phyloP scores from a whole-genome alignment of 2,329 filamentous ascomycete species.

The Drechslerella stenobrocha region DNA sequence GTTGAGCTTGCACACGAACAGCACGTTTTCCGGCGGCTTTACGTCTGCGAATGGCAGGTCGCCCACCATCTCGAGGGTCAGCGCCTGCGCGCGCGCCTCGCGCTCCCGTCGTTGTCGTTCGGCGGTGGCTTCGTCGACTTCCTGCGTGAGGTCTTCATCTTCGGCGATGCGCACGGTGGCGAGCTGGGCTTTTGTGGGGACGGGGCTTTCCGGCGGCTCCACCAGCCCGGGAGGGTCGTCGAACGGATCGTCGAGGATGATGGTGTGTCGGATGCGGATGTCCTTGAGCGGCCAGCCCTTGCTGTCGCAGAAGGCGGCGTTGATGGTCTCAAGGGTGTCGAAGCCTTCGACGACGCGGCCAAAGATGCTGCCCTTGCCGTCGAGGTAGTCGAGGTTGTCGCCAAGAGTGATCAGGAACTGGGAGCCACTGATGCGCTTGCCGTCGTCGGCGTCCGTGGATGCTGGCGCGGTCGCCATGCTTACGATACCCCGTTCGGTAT shows the following conservation, averaged over 20 bases:
- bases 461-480: slow-evolving; percentile 94
- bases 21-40: slow-evolving; percentile 91
- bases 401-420: slow-evolving; percentile 93
- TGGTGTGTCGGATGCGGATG: slow-evolving; percentile 89
- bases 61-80: slow-evolving; percentile 96
- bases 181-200: slow-evolving; percentile 80
- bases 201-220: slow-evolving; percentile 76
- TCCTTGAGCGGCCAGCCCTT: slow-evolving; percentile 86
- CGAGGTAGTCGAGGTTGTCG: slow-evolving; percentile 83
- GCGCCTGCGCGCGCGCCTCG: slow-evolving; percentile 87
- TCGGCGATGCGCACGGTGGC: slow-evolving; percentile 90
- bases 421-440: slow-evolving; percentile 79
- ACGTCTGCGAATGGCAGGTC: slow-evolving; percentile 97
- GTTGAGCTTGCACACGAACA: slow-evolving; percentile 98
- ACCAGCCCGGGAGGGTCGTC: slow-evolving; percentile 76
- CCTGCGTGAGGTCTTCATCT: slow-evolving; percentile 77
- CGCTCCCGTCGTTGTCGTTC: slow-evolving; percentile 82
- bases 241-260: slow-evolving; percentile 88
- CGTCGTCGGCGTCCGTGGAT: slow-evolving; percentile 59
- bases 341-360: slow-evolving; percentile 95
- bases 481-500: slow-evolving; percentile 84
- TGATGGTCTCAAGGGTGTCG: slow-evolving; percentile 90
- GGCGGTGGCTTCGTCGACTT: slow-evolving; percentile 76
- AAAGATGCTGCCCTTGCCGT: slow-evolving; percentile 93
- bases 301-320: slow-evolving; percentile 82